phyloP scores from a whole-genome alignment of 2,329 filamentous ascomycete species.

The Pseudocercospora pini-densiflorae region DNA sequence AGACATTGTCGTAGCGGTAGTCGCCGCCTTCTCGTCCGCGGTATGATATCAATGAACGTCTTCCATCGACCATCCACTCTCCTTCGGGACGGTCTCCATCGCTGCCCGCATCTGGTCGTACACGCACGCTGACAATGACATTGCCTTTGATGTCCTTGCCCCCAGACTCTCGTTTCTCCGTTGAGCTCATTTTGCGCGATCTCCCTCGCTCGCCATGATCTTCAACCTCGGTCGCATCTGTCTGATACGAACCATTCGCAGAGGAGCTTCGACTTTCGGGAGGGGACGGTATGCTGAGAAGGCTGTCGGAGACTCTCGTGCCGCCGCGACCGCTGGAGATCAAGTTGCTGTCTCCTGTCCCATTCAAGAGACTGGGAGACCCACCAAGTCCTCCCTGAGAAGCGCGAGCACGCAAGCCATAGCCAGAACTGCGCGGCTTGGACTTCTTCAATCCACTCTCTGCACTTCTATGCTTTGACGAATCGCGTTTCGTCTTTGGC shows the following conservation, averaged over 20 bases:
- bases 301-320: slow-evolving; percentile 71
- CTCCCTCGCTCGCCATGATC: slow-evolving; percentile 51
- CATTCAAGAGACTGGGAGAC: slow-evolving; percentile 76
- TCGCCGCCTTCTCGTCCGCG: slow-evolving; percentile 89
- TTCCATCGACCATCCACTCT: slow-evolving; percentile 91
- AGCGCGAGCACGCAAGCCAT: slow-evolving; percentile 54
- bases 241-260: slow-evolving; percentile 89
- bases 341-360: slow-evolving; percentile 76
- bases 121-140: slow-evolving; percentile 91
- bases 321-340: slow-evolving; percentile 65
- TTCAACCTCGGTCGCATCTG: slow-evolving; percentile 85
- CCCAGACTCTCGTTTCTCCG: slow-evolving; percentile 40
- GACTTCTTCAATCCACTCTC: slow-evolving; percentile 35
- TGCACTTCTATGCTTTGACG: slow-evolving; percentile 39
- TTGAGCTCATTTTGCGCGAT: slow-evolving; percentile 29
- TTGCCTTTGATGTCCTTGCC: slow-evolving; percentile 84
- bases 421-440: slow-evolving; percentile 39
- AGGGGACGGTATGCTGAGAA: slow-evolving; percentile 78
- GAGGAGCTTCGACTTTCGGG: slow-evolving; percentile 91
- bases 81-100: slow-evolving; percentile 67
- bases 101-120: slow-evolving; percentile 78
- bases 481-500: slow-evolving; percentile 37
- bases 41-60: slow-evolving; percentile 80
- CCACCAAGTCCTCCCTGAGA: slow-evolving; percentile 43
- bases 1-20: slow-evolving; percentile 96